Evolutionary conservation across 2,329 filamentous ascomycete species (phyloP), one percentile per base, ranked within the genome.

Genomic region (Alternaria longipes): DNA sequence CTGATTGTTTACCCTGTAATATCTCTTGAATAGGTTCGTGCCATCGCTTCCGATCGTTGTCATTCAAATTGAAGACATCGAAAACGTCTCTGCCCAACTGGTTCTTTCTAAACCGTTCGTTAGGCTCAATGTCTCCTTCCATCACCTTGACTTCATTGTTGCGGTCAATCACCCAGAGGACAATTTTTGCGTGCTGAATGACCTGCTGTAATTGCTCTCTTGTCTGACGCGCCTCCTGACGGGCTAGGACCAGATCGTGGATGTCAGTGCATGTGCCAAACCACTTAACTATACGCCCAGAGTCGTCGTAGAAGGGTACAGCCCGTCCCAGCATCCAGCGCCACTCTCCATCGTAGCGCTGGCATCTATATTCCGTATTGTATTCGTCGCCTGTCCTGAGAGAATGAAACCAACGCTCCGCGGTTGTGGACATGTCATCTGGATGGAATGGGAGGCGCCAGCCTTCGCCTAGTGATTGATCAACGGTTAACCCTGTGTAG

Each of bases 201-300:
- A 94, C 91, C 62, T 88, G 90, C 8, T 89, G 82, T 0, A 94
- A 82, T 72, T 93, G 90, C 69, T 90, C 86, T n/a, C 88, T 84
- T 18, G 86, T 90, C 59, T 87, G 84, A 62, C 87, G 88, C 16
- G 89, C 89, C 50, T 85, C 84, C 62, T 90, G 83, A 60, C 90
- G 88, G 14, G 89, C 86, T 70, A 91, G 84, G 3, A 93, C 89
- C 44, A 88, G 84, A 63, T 93, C 90, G 71, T 94, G 89, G 18
- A 93, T 90, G 65, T 94, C 91, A 12, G 91, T 93, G 70, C 89
- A 93, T 1, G 90, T 93, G 16, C 90, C 91, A 69, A 91, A 92
- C 91, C 91, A 94, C 72, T 91, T 92, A 60, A 91, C 83, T 50
- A 94, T 92, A 49, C 84, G 81, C 2, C 90, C 90, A 0, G 86